These are phyloP conservation scores for Leucogyrophana mollusca DNA, from an alignment of 768 basidiomycete species.

Conservation along the genomic window DNA sequence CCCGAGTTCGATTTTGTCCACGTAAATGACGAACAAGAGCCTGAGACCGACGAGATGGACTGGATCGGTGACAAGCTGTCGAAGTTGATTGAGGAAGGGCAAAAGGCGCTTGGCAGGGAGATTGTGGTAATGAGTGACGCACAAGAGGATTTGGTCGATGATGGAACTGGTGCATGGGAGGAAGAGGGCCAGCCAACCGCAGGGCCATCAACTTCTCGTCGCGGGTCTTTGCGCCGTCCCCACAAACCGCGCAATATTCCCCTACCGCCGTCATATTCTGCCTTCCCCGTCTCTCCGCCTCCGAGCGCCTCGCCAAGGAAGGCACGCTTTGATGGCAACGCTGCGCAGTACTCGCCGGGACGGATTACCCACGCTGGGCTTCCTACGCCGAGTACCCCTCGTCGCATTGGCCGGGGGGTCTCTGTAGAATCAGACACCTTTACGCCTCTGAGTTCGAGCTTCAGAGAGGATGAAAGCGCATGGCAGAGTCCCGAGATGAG, in stretches of 20 bases:
- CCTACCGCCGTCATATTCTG: constrained; percentile 27
- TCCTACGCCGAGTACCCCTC: constrained; percentile 15
- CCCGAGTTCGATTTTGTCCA: constrained; percentile 45
- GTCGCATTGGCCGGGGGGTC: constrained; percentile 21
- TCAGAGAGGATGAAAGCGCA: constrained; percentile 44
- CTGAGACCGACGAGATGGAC: constrained; percentile 64
- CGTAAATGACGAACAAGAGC: constrained; percentile 25
- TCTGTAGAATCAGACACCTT: constrained; percentile 35
- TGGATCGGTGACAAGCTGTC: constrained; percentile 76
- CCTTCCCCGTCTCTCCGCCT: constrained; percentile 25
- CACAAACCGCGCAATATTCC: constrained; percentile 21
- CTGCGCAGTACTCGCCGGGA: constrained; percentile 19
- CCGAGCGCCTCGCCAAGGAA: constrained; percentile 33
- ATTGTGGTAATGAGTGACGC: constrained; percentile 76
- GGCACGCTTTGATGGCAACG: constrained; percentile 26
- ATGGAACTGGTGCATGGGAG: constrained; percentile 73
- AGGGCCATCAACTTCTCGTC: constrained; percentile 23
- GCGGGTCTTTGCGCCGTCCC: constrained; percentile 21
- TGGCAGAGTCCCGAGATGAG: constrained; percentile 68
- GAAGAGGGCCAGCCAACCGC: constrained; percentile 47
- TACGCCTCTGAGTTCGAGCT: constrained; percentile 19
- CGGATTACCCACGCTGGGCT: constrained; percentile 14
- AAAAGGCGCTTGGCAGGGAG: constrained; percentile 73
- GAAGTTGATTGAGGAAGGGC: constrained; percentile 74
- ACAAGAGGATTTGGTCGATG: constrained; percentile 74